phyloP scores from a whole-genome alignment of 352 stramenopile genomes.

The Peronospora belbahrii region DNA sequence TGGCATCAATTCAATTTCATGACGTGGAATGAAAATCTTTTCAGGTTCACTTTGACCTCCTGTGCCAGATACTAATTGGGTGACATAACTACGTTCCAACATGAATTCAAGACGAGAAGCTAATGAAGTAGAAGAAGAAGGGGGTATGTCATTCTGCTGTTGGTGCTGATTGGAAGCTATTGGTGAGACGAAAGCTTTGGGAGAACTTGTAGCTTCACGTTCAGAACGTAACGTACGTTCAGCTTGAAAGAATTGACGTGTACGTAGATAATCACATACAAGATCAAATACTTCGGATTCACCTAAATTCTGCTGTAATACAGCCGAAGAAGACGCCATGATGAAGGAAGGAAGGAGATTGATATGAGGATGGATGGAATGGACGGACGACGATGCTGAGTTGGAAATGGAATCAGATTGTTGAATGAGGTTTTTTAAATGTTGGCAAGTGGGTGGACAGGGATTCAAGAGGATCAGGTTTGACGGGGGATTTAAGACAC shows the following conservation, averaged over 20 bases:
- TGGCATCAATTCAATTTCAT: conserved; percentile 44
- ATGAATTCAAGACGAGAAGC: conserved; percentile 69
- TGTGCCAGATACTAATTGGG: conserved; percentile 65
- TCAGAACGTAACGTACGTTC: conserved; percentile 67
- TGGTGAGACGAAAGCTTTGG: conserved; percentile 15
- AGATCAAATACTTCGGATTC: conserved; percentile 84
- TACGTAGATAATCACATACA: conserved; percentile 83
- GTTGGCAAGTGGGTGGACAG: too few relatives aligned
- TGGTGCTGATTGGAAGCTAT: conserved; percentile 37
- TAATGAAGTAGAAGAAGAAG: conserved; percentile 18
- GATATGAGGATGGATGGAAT: not conserved
- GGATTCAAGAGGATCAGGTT: too few relatives aligned
- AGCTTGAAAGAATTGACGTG: conserved; percentile 80
- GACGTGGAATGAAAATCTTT: conserved; percentile 70
- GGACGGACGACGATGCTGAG: too few relatives aligned
- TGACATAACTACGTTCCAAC: conserved; percentile 81
- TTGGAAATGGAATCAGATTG: too few relatives aligned
- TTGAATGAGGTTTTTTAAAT: too few relatives aligned
- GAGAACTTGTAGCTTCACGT: conserved; percentile 26
- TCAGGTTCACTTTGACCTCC: conserved; percentile 49
- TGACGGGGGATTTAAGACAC: too few relatives aligned
- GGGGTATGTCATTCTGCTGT: conserved; percentile 7
- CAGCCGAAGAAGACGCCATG: conserved; percentile 51
- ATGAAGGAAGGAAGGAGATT: not conserved
- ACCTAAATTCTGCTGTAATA: conserved; percentile 69